Evolutionary conservation across 768 basidiomycete genomes (phyloP).

Genomic region (Lentinula guzmanii): DNA sequence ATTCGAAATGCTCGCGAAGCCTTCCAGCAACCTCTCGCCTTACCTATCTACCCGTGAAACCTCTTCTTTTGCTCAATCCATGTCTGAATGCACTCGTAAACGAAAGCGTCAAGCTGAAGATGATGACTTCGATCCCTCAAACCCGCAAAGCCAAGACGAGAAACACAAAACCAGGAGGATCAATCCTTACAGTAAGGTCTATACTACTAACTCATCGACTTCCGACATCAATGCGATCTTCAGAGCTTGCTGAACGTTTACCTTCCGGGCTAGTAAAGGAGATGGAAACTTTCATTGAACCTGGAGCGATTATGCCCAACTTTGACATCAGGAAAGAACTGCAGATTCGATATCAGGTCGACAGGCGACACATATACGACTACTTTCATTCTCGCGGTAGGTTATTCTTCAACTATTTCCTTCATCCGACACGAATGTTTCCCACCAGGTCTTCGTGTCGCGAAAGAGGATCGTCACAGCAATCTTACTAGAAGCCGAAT

Average conservation of each 20-base stretch:
- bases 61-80: not conserved
- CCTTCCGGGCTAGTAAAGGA: constrained; percentile 32
- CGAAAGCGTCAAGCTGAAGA: constrained; percentile 5
- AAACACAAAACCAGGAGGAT: constrained; percentile 4
- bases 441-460: constrained; percentile 12
- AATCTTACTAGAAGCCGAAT: constrained; percentile 7
- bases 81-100: constrained; percentile 6
- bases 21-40: not conserved
- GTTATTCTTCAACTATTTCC: constrained; percentile 8
- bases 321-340: constrained; percentile 66
- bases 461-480: constrained; percentile 6
- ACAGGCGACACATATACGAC: constrained; percentile 72
- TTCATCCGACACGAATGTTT: constrained; percentile 8
- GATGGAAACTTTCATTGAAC: constrained; percentile 63
- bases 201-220: not conserved
- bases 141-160: not conserved
- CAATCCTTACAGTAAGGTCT: constrained; percentile 1
- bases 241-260: constrained; percentile 6
- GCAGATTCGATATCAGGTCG: constrained; percentile 64
- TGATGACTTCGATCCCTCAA: constrained; percentile 4
- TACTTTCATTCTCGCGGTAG: constrained; percentile 61
- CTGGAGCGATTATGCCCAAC: constrained; percentile 74
- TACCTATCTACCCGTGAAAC: not conserved
- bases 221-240: not conserved
- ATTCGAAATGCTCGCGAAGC: constrained; percentile 1